A percentile compares a stretch with the other conserved stretches of the same genome.
Conservation (phyloP, 164 flowering plant genomes). For the Vitis rotundifolia region DNA sequence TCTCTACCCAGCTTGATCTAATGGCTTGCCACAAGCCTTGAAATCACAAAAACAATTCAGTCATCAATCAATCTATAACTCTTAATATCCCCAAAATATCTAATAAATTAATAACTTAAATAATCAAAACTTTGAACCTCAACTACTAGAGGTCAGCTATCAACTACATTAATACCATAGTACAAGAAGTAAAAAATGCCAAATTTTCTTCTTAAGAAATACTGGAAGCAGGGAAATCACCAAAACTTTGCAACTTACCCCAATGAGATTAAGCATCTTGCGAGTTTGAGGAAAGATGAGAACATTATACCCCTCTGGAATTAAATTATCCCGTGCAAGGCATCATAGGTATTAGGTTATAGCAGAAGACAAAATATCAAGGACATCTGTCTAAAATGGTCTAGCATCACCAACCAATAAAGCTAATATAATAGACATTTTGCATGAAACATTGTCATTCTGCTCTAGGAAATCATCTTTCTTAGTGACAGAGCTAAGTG, state of each 20-base stretch:
- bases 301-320: constrained; percentile 79
- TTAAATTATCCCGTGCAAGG: constrained; percentile 57
- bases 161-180: too few species aligned
- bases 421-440: constrained; percentile 76
- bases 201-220: neutral
- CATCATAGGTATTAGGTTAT: neutral
- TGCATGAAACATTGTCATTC: constrained; percentile 80
- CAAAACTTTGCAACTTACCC: constrained; percentile 44
- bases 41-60: too few species aligned
- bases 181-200: too few species aligned
- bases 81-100: too few species aligned
- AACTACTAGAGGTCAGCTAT: too few species aligned
- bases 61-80: too few species aligned
- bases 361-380: neutral
- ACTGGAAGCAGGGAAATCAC: neutral
- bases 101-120: too few species aligned
- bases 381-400: neutral
- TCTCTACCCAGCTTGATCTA: too few species aligned
- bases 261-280: constrained; percentile 90
- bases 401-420: constrained; percentile 59
- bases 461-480: constrained; percentile 42
- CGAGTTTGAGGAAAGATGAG: constrained; percentile 96
- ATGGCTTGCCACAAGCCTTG: too few species aligned
- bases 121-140: too few species aligned
- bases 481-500: constrained; percentile 60